Evolutionary conservation across 2,329 filamentous ascomycete species (phyloP).

Genomic region (Fusarium nisikadoi): DNA sequence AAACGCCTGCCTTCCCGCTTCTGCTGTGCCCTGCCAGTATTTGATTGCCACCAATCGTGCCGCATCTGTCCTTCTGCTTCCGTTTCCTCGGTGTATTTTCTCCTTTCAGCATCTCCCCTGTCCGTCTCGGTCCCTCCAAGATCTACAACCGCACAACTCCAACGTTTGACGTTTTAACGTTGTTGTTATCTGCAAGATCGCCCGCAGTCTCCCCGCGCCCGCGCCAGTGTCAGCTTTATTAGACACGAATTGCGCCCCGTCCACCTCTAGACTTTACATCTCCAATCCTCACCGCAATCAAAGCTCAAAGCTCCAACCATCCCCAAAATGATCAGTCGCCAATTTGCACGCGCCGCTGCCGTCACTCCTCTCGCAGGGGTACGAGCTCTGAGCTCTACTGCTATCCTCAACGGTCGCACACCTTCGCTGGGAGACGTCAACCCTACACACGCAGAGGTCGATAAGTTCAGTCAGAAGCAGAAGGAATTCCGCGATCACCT

Average conservation of each 20-base stretch:
- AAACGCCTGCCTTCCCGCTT: constrained; percentile 36
- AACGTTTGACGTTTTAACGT: constrained; percentile 36
- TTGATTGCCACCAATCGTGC: constrained; percentile 40
- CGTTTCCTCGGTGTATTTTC: constrained; percentile 33
- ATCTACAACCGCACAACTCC: constrained; percentile 19
- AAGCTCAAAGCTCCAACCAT: constrained; percentile 31
- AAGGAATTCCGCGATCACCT: constrained; percentile 87
- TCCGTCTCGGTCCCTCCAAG: constrained; percentile 27
- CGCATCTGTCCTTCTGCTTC: constrained; percentile 42
- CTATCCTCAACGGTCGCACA: constrained; percentile 57
- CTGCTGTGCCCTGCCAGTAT: constrained; percentile 40
- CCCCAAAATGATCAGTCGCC: constrained; percentile 60
- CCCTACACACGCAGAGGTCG: constrained; percentile 70
- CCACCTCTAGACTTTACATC: constrained; percentile 18
- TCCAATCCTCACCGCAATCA: constrained; percentile 11
- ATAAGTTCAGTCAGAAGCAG: constrained; percentile 84
- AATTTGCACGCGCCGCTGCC: constrained; percentile 58
- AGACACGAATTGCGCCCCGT: constrained; percentile 30
- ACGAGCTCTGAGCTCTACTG: constrained; percentile 69
- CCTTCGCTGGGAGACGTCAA: constrained; percentile 90
- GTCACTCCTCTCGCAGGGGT: constrained; percentile 59
- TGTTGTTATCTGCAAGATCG: constrained; percentile 25
- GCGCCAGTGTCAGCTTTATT: constrained; percentile 32
- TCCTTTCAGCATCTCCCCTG: constrained; percentile 32
- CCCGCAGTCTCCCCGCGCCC: constrained; percentile 23